Evolutionary conservation across 148 eudicot genomes (phyloP).

Genomic region (Camellia japonica): DNA sequence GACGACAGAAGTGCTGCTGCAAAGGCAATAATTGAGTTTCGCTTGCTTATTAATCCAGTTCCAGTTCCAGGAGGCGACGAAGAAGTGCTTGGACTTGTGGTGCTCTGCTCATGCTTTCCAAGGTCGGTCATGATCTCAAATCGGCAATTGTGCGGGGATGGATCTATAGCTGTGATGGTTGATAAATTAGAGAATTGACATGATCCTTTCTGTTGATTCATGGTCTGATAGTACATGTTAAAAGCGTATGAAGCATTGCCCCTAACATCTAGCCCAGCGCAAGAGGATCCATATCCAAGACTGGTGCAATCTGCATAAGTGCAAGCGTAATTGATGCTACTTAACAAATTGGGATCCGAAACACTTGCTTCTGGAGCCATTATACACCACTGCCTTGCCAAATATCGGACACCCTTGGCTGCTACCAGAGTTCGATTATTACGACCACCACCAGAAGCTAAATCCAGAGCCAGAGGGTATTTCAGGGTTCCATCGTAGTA

Average conservation of each 20-base stretch:
- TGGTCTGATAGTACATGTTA: constrained; percentile 77
- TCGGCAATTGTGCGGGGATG: constrained; percentile 54
- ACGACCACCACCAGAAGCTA: constrained; percentile 3
- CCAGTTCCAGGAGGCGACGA: background rate
- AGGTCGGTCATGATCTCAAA: constrained; percentile 72
- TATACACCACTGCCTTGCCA: constrained; percentile 73
- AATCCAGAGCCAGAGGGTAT: constrained; percentile 47
- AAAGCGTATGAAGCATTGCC: constrained; percentile 80
- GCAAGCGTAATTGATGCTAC: constrained; percentile 61
- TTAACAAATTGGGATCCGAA: constrained; percentile 41
- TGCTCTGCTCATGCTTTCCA: constrained; percentile 36
- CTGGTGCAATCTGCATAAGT: constrained; percentile 83
- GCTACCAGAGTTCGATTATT: constrained; percentile 37
- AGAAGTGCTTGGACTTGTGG: constrained; percentile 15
- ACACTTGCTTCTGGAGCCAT: constrained; percentile 62
- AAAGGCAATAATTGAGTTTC: background rate
- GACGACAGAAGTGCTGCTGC: background rate
- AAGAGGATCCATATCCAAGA: constrained; percentile 71
- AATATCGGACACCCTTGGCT: constrained; percentile 71
- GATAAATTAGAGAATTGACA: constrained; percentile 61
- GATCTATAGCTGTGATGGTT: constrained; percentile 58
- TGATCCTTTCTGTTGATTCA: constrained; percentile 62
- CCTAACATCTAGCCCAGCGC: constrained; percentile 59
- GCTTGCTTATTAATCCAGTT: background rate
- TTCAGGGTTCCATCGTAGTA: constrained; percentile 68